Evolutionary conservation across 2,329 filamentous ascomycete genomes (phyloP).

Genomic region (Emydomyces testavorans): DNA sequence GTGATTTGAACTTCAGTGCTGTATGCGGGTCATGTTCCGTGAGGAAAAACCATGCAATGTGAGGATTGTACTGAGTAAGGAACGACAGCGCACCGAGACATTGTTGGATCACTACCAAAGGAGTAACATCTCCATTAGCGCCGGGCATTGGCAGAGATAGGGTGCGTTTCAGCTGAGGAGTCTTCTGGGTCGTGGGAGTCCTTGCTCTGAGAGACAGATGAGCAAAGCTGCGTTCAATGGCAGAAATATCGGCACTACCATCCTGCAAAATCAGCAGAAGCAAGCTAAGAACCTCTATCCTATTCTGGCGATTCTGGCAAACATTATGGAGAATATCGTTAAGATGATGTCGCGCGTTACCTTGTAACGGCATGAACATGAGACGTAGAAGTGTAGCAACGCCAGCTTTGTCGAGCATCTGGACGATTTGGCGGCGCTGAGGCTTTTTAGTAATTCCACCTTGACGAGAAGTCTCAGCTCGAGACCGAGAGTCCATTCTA

Average conservation of each 20-base stretch:
- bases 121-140: conserved; percentile 77
- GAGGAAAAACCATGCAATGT: conserved; percentile 83
- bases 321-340: conserved; percentile 83
- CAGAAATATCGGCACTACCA: conserved; percentile 81
- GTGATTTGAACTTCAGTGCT: conserved; percentile 62
- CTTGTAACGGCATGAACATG: conserved; percentile 93
- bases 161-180: conserved; percentile 70
- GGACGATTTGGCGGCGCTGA: conserved; percentile 70
- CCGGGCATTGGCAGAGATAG: conserved; percentile 48
- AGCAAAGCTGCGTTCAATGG: conserved; percentile 89
- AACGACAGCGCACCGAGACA: conserved; percentile 78
- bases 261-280: conserved; percentile 90
- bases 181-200: conserved; percentile 65
- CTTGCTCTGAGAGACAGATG: conserved; percentile 85
- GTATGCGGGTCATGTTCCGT: conserved; percentile 79
- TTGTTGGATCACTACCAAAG: conserved; percentile 89
- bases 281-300: conserved; percentile 85
- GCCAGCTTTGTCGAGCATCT: conserved; percentile 93
- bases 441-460: conserved; percentile 49
- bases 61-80: conserved; percentile 70
- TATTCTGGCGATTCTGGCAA: conserved; percentile 92
- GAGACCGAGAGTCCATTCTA: conserved; percentile 23
- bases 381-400: conserved; percentile 93
- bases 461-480: conserved; percentile 22
- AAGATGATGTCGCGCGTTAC: conserved; percentile 69